These are phyloP conservation scores for Syzygium oleosum DNA, from an alignment of 345 rosid species.

Conservation along the genomic window DNA sequence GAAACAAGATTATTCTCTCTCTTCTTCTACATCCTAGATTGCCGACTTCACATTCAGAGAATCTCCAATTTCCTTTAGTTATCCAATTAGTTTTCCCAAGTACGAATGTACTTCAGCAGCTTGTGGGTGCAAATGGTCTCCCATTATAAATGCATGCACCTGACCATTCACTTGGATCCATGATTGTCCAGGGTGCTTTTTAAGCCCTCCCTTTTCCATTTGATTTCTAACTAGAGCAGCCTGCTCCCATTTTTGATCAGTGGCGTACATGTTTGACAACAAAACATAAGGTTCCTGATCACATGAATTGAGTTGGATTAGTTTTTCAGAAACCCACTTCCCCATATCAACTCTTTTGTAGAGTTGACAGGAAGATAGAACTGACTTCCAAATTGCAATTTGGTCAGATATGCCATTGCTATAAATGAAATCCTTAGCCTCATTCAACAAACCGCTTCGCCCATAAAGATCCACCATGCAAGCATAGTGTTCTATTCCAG, in stretches of 20 bases:
- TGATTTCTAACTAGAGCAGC: slow-evolving; percentile 25
- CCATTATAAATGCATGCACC: slow-evolving; percentile 21
- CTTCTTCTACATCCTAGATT: slow-evolving; percentile 35
- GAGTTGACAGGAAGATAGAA: slow-evolving; percentile 42
- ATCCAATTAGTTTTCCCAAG: slow-evolving; percentile 20
- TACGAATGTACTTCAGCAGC: slow-evolving; percentile 9
- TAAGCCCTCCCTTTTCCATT: slow-evolving; percentile 30
- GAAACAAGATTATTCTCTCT: slow-evolving; percentile 28
- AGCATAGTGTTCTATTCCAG: slow-evolving; percentile 37
- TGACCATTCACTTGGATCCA: slow-evolving; percentile 38
- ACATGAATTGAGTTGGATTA: slow-evolving; percentile 20
- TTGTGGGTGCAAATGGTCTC: slow-evolving; percentile 29
- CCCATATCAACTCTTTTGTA: slow-evolving; percentile 27
- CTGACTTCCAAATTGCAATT: slow-evolving; percentile 35
- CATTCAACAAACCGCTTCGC: slow-evolving; percentile 33
- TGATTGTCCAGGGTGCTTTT: slow-evolving; percentile 41
- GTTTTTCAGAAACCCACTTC: slow-evolving; percentile 30
- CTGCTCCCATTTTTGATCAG: slow-evolving; percentile 30
- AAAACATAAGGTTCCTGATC: slow-evolving; percentile 38
- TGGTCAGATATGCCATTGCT: slow-evolving; percentile 25
- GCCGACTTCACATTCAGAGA: slow-evolving; percentile 11
- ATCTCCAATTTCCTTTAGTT: slow-evolving; percentile 28
- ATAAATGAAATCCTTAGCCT: slow-evolving; percentile 33
- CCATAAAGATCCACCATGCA: slow-evolving; percentile 58
- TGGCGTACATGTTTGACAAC: slow-evolving; percentile 27